A percentile compares a stretch with the other conserved stretches of the same genome.
Conservation (phyloP, 2,329 filamentous ascomycete species). For the Venturia effusa region DNA sequence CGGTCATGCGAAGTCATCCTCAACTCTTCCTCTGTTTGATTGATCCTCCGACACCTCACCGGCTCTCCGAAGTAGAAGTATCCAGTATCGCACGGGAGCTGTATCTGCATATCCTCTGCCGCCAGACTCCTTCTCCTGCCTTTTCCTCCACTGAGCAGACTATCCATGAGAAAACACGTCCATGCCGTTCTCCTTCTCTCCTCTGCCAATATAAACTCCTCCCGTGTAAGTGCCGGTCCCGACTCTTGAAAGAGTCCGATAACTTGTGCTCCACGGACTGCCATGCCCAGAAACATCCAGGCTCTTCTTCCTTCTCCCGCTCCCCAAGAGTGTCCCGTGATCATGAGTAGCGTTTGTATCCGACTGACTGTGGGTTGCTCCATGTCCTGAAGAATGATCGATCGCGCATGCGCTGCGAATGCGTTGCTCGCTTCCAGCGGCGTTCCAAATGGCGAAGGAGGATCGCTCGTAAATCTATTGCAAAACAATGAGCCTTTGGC, state of each 20-base stretch:
- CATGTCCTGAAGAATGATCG: constrained; percentile 29
- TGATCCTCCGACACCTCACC: constrained; percentile 24
- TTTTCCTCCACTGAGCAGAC: constrained; percentile 29
- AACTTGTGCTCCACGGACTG: constrained; percentile 29
- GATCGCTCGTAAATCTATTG: constrained; percentile 27
- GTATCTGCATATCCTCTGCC: constrained; percentile 26
- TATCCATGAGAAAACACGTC: constrained; percentile 34
- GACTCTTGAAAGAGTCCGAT: constrained; percentile 29
- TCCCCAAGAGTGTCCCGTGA: constrained; percentile 36
- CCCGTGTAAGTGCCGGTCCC: constrained; percentile 22
- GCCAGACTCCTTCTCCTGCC: constrained; percentile 26
- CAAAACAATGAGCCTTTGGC: neutral
- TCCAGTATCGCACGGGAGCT: constrained; percentile 29
- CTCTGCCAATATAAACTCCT: constrained; percentile 31
- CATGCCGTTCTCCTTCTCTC: constrained; percentile 29
- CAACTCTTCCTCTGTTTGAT: constrained; percentile 18
- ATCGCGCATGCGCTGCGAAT: constrained; percentile 29
- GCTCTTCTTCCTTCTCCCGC: constrained; percentile 32
- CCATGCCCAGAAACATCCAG: constrained; percentile 32
- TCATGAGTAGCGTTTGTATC: constrained; percentile 30
- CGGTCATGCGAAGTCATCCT: constrained; percentile 14
- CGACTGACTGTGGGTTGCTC: constrained; percentile 28
- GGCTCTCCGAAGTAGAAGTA: constrained; percentile 29
- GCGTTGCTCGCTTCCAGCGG: constrained; percentile 31
- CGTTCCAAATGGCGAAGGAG: constrained; percentile 24